A percentile compares a stretch with the other conserved stretches of the same genome.
Evolutionary conservation across 129 eudicot genomes (phyloP).

Genomic region (Ambrosia trifida): DNA sequence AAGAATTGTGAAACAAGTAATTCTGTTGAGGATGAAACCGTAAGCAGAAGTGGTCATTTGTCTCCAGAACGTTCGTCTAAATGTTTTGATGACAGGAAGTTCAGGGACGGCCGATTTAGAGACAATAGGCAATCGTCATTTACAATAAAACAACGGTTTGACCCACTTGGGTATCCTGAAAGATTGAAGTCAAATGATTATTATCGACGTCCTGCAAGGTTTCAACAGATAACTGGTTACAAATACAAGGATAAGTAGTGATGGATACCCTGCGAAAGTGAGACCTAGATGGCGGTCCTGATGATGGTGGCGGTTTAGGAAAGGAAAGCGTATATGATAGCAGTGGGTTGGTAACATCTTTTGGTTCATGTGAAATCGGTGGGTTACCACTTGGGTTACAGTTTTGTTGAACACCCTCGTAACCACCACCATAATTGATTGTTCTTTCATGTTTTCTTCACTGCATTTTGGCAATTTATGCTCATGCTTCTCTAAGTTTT

Average conservation of each 20-base stretch:
- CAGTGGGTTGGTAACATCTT: no score
- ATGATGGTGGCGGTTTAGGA: slow-evolving; percentile 41
- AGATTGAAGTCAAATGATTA: slow-evolving; percentile 50
- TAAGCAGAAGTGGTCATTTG: slow-evolving; percentile 36
- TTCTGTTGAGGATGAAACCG: slow-evolving; percentile 42
- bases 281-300: slow-evolving; percentile 37
- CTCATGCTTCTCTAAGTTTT: no score
- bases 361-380: no score
- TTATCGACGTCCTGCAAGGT: slow-evolving; percentile 56
- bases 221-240: slow-evolving; percentile 31
- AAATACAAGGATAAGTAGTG: slow-evolving; percentile 37
- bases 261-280: slow-evolving; percentile 37
- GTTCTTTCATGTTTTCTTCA: no score
- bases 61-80: slow-evolving; percentile 45
- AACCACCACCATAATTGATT: no score
- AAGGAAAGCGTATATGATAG: slow-evolving; percentile 31
- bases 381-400: no score
- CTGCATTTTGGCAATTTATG: no score
- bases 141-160: slow-evolving; percentile 43
- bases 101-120: slow-evolving; percentile 44
- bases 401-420: no score
- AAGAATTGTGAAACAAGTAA: slow-evolving; percentile 31
- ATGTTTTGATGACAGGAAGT: slow-evolving; percentile 48
- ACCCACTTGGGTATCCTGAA: slow-evolving; percentile 43
- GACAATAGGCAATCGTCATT: slow-evolving; percentile 50